phyloP scores from a whole-genome alignment of 148 eudicot genomes.

The Euryodendron excelsum region DNA sequence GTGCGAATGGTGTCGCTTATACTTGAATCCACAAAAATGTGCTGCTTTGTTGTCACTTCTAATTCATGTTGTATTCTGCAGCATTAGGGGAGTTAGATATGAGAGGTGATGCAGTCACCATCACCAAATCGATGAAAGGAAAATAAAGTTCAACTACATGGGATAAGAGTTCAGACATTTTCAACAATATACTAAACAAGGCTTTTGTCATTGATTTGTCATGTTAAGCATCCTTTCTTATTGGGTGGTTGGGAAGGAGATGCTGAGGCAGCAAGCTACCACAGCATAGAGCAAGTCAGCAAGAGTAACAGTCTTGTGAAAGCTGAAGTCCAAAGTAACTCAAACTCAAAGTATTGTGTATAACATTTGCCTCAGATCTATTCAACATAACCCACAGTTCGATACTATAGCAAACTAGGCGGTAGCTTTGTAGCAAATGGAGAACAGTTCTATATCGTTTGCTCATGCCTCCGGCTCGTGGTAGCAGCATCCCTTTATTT shows the following conservation, averaged over 20 bases:
- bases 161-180: background rate
- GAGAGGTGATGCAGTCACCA: background rate
- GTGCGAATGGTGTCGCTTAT: conserved; percentile 97
- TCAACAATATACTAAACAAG: background rate
- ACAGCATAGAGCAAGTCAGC: too few relatives aligned
- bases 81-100: background rate
- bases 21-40: conserved; percentile 95
- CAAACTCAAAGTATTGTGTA: background rate
- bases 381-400: background rate
- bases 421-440: background rate
- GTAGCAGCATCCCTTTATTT: background rate
- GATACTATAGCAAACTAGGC: background rate
- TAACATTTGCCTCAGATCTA: background rate
- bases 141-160: background rate
- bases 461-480: background rate
- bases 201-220: background rate
- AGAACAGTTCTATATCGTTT: background rate
- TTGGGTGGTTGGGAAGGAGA: background rate
- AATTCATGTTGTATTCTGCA: conserved; percentile 88
- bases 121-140: too few relatives aligned
- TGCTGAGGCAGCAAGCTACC: background rate
- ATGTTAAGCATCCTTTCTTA: background rate
- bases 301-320: background rate
- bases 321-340: background rate
- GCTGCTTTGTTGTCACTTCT: conserved; percentile 87